Evolutionary conservation across 768 basidiomycete genomes (phyloP), one percentile per base, ranked within the genome.

Genomic region (Goffeauzyma gilvescens): DNA sequence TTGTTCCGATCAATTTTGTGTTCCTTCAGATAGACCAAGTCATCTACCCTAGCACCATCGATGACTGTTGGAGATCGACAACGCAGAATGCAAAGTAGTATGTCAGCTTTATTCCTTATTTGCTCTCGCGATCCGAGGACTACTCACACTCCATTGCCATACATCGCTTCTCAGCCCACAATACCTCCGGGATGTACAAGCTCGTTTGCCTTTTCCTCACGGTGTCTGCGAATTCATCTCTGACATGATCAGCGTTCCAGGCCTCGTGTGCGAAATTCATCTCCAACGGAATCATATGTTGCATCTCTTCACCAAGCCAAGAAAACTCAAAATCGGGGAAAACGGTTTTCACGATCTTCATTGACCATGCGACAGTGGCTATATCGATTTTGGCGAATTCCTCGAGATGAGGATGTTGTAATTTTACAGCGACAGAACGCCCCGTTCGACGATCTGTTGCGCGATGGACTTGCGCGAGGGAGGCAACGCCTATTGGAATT

Each of bases 261-360:
- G 86, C 85, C 67, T 98, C 93, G 50, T 85, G 77, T 12, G 74
- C 65, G 57, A 98, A 96, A 65, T 98, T 76, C 47, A 49, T 49
- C 36, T 44, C 42, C 14, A 49, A 35, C 2, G 46, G 46, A 9
- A 48, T n/a, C 46, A 48, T 48, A 20, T 66, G 44, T 24, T 79
- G 75, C 89, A 98, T 96, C 67, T 96, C 93, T 52, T 86, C 82
- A 45, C 80, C 67, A 9, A 90, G 71, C 89, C 87, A 93, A 0
- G 77, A 78, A 57, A 90, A 82, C 60, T 95, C 89, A 53, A 96
- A 98, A 41, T 87, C 78, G 1, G 93, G 93, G 62, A 96, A 96
- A 72, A 84, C 76, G 46, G 73, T 74, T 56, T 89, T 89, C 50
- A 98, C 77, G 74, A 83, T 79, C 14, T 78, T 78, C 77, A 71